These are phyloP conservation scores for Gossypium ekmanianum DNA, from an alignment of 345 rosid genomes.

Conservation along the genomic window DNA sequence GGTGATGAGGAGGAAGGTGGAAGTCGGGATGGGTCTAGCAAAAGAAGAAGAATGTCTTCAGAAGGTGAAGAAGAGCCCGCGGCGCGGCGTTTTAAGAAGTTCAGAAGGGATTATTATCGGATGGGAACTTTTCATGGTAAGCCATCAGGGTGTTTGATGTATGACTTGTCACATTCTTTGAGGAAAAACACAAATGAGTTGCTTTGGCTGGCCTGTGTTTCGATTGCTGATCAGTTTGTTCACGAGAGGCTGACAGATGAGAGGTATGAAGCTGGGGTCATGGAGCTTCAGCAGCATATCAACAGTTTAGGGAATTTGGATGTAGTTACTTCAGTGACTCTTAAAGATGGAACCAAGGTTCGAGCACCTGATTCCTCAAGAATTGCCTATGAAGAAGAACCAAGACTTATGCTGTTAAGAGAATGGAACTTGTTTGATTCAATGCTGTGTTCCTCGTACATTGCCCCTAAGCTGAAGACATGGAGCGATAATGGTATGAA, in stretches of 20 bases:
- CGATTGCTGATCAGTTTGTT: slow-evolving; percentile 89
- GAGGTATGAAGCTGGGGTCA: slow-evolving; percentile 91
- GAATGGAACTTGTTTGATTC: slow-evolving; percentile 98
- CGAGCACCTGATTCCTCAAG: slow-evolving; percentile 83
- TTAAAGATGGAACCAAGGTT: slow-evolving; percentile 85
- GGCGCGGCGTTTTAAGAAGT: slow-evolving; percentile 51
- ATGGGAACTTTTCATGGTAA: slow-evolving; percentile 94
- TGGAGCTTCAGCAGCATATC: slow-evolving; percentile 97
- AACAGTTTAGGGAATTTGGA: slow-evolving; percentile 72
- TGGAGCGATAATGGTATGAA: slow-evolving; percentile 97
- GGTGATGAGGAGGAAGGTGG: slow-evolving; percentile 40
- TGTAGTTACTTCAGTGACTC: slow-evolving; percentile 65
- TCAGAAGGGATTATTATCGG: slow-evolving; percentile 66
- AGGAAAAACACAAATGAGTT: slow-evolving; percentile 91
- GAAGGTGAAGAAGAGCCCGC: slow-evolving; percentile 40
- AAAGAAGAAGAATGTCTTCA: slow-evolving; percentile 53
- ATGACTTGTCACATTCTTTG: slow-evolving; percentile 66
- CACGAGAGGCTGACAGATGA: slow-evolving; percentile 92
- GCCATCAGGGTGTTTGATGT: slow-evolving; percentile 85
- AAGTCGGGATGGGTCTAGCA: slow-evolving; percentile 40
- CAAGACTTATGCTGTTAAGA: slow-evolving; percentile 77
- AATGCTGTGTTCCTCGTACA: slow-evolving; percentile 85
- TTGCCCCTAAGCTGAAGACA: slow-evolving; percentile 82
- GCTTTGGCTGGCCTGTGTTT: slow-evolving; percentile 94
- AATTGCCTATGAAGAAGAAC: slow-evolving; percentile 90